Evolutionary conservation across 208 protist species (phyloP).

Genomic region (Strigomonas culicis): DNA sequence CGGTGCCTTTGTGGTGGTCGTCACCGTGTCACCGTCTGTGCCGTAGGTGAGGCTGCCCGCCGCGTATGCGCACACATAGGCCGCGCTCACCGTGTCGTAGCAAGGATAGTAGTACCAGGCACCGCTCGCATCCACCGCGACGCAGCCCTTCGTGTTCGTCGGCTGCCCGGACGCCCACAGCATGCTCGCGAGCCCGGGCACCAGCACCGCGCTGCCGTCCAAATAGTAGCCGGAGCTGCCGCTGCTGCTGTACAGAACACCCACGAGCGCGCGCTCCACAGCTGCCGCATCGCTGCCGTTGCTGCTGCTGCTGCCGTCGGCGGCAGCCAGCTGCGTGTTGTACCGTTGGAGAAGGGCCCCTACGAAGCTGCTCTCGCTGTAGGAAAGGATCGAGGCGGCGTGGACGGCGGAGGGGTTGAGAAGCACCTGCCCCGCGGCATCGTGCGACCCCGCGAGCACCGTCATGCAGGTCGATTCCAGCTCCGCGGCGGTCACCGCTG

Average conservation of each 20-base stretch:
- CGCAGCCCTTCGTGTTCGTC: constrained; percentile 35
- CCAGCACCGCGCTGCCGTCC: constrained; percentile 26
- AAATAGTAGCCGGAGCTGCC: constrained; percentile 45
- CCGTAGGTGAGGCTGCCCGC: background rate
- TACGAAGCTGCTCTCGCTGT: constrained; percentile 47
- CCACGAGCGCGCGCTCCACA: constrained; percentile 28
- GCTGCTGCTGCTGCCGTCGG: background rate
- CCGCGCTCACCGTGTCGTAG: constrained; percentile 17
- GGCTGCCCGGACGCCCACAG: constrained; percentile 51
- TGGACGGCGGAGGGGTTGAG: constrained; percentile 26
- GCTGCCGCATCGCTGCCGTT: background rate
- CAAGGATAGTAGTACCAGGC: constrained; percentile 51
- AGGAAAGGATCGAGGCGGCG: constrained; percentile 29
- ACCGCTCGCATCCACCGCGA: constrained; percentile 32
- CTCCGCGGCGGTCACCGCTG: constrained; percentile 28
- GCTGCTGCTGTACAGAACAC: constrained; percentile 43
- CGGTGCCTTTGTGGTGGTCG: constrained; percentile 17
- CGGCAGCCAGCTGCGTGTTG: constrained; percentile 8
- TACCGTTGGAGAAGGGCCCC: constrained; percentile 28
- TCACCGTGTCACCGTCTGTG: background rate
- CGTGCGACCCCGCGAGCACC: constrained; percentile 12
- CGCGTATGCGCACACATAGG: constrained; percentile 30
- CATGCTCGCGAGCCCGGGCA: constrained; percentile 23
- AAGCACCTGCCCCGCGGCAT: constrained; percentile 13
- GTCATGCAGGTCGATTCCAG: constrained; percentile 39